A percentile compares a stretch with the other conserved stretches of the same genome.
Conservation (phyloP, 179 eudicot species). For the Spinacia oleracea region DNA sequence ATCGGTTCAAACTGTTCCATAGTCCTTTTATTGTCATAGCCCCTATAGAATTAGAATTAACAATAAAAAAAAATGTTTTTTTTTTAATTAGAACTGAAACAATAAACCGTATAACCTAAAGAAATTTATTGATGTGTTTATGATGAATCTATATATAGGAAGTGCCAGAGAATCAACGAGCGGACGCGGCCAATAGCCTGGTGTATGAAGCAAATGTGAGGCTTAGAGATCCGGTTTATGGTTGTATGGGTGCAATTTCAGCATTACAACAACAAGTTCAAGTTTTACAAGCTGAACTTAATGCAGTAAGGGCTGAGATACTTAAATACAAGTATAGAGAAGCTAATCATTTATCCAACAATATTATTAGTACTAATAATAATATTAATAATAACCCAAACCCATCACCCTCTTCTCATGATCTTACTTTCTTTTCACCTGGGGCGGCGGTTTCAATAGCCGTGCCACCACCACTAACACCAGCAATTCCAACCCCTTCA, state of each 20-base stretch:
- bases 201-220: constrained; percentile 85
- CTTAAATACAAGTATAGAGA: constrained; percentile 58
- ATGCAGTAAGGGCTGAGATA: constrained; percentile 56
- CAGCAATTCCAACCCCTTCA: constrained; percentile 31
- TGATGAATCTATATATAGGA: constrained; percentile 39
- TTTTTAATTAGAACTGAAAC: too few species aligned
- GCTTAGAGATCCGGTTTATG: constrained; percentile 79
- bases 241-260: constrained; percentile 92
- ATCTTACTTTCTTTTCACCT: constrained; percentile 31
- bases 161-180: constrained; percentile 74
- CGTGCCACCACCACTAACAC: constrained; percentile 36
- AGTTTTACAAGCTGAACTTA: constrained; percentile 63
- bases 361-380: constrained; percentile 4
- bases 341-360: constrained; percentile 19
- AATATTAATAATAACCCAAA: background rate
- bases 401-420: constrained; percentile 18
- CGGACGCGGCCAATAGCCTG: constrained; percentile 79
- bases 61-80: background rate
- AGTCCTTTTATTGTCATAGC: too few species aligned
- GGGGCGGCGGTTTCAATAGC: constrained; percentile 32
- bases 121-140: background rate
- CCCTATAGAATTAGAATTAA: too few species aligned
- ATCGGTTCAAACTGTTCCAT: too few species aligned
- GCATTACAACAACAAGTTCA: constrained; percentile 73
- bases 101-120: too few species aligned